Base-by-base conservation (phyloP, 768 basidiomycete genomes). In the Terana coerulea region DNA sequence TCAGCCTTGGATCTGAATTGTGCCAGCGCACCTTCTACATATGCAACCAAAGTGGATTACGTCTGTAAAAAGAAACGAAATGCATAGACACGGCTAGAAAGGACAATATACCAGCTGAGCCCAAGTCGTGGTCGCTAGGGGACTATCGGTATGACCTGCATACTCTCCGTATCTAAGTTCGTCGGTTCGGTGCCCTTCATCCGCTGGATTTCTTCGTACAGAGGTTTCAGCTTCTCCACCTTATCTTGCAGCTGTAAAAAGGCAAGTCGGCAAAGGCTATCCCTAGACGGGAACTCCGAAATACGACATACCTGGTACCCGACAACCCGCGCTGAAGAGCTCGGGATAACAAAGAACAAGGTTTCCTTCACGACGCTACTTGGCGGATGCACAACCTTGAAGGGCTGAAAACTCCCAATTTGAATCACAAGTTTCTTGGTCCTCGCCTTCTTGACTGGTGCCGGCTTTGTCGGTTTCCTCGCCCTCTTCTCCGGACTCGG, bases 311-410 rank as follows among this genome's bases (percentile, higher is more conserved):
- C 89, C 70, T 88, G 86, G 59, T 86, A 84, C n/a, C 73, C 68
- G 11, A 82, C 80, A 0, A 91, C 87, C 7, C 80, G 73, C 0
- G 84, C 89, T 0, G 89, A 92, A 0, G 88, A 89, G 58, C 83
- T 86, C 0, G 88, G 86, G 28, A 86, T 75, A 2, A 85, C 83
- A 62, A 81, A 92, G 62, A 94, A 80, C 0, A 91, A 60, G 0
- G 88, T 90, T 61, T 87, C 86, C 21, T 51, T 39, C 12, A 63
- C 55, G 24, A 17, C n/a, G 21, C 19, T 29, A 19, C 15, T 26
- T 12, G 42, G 34, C 9, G 60, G 15, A 57, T 81, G 69, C 0
- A 77, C 63, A 30, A 80, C 55, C 54, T 81, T 84, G 66, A 63
- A 83, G 0, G 73, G 66, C 57, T 81, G 78, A 4, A 83, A 50